phyloP scores from a whole-genome alignment of 2,329 filamentous ascomycete genomes.

The Sclerotinia subarctica region DNA sequence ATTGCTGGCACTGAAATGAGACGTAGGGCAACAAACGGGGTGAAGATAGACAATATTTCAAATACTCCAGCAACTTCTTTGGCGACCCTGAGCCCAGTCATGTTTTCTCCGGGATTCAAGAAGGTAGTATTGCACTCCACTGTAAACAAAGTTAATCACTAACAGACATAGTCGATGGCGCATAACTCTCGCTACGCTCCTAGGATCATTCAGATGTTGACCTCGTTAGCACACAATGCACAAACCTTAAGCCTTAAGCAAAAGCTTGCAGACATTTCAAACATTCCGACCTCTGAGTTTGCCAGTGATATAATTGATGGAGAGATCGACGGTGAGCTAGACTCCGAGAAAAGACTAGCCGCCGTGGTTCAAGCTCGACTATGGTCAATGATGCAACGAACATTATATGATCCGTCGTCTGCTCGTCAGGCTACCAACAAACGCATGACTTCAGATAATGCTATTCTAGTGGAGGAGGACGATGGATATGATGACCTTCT shows the following conservation, averaged over 20 bases:
- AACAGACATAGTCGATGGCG: conserved; percentile 15
- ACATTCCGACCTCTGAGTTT: neutral
- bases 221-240: conserved; percentile 17
- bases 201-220: conserved; percentile 17
- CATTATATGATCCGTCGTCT: conserved; percentile 25
- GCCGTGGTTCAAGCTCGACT: conserved; percentile 27
- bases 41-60: conserved; percentile 23
- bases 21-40: conserved; percentile 4
- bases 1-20: conserved; percentile 20
- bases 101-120: conserved; percentile 35
- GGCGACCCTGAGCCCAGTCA: conserved; percentile 20
- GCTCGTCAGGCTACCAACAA: conserved; percentile 18
- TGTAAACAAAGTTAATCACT: neutral
- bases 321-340: conserved; percentile 2
- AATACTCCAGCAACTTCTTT: conserved; percentile 20
- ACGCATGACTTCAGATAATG: neutral
- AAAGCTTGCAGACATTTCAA: conserved; percentile 13
- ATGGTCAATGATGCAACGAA: conserved; percentile 34
- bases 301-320: neutral
- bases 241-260: conserved; percentile 16
- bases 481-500: conserved; percentile 15
- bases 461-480: neutral
- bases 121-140: conserved; percentile 24
- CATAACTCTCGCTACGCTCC: conserved; percentile 18
- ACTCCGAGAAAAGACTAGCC: conserved; percentile 20